phyloP scores from a whole-genome alignment of 192 early-diverging fungal genomes.

The Coemansia sp. region DNA sequence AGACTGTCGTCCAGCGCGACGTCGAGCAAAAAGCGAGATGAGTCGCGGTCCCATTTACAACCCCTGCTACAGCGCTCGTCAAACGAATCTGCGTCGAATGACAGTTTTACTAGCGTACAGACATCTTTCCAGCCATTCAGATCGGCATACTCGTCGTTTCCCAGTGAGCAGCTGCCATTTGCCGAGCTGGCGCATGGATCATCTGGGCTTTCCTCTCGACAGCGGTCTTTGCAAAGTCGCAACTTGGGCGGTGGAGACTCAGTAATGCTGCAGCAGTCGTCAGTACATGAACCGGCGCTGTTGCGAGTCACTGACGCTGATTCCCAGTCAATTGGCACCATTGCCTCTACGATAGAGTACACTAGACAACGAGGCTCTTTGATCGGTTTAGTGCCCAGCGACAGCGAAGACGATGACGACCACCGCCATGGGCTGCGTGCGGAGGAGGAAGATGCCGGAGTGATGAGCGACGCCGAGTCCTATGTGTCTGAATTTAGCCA shows the following conservation, averaged over 20 bases:
- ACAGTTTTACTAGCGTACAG: constrained; percentile 30
- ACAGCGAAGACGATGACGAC: constrained; percentile 16
- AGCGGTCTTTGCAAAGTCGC: constrained; percentile 2
- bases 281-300: constrained; percentile 32
- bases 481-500: constrained; percentile 56
- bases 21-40: constrained; percentile 1
- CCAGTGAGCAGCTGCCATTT: constrained; percentile 11
- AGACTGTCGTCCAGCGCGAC: constrained; percentile 7
- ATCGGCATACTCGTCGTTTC: constrained; percentile 39
- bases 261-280: constrained; percentile 6
- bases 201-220: constrained; percentile 6
- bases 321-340: constrained; percentile 25
- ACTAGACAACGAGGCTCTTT: constrained; percentile 16
- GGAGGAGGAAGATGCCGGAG: background rate
- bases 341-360: constrained; percentile 19
- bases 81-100: constrained; percentile 13
- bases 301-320: constrained; percentile 20
- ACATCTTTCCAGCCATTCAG: constrained; percentile 35
- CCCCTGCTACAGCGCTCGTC: background rate
- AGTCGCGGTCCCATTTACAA: background rate
- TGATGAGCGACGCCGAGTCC: constrained; percentile 28
- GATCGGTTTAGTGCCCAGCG: constrained; percentile 23
- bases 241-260: background rate
- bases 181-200: constrained; percentile 4
- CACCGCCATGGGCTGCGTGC: background rate